A percentile compares a stretch with the other conserved stretches of the same genome.
These are phyloP conservation scores for Tolypocladium tundrense DNA, from an alignment of 2,329 filamentous ascomycete genomes.

Conservation along the genomic window DNA sequence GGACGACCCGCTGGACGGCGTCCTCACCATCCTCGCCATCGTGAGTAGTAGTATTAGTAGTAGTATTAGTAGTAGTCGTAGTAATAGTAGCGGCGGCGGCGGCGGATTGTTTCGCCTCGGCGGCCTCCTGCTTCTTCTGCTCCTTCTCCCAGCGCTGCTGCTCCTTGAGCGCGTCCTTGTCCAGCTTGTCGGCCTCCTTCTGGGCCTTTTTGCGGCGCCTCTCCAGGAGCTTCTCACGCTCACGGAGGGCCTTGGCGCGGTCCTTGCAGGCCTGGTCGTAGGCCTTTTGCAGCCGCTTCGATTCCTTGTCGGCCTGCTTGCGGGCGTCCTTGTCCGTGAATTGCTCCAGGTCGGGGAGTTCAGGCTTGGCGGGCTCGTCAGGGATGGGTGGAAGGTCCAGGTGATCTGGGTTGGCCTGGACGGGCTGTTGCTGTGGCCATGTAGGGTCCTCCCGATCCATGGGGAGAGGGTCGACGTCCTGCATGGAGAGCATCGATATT, in stretches of 20 bases:
- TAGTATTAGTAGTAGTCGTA: too few relatives aligned
- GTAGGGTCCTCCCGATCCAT: constrained; percentile 15
- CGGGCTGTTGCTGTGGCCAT: background rate
- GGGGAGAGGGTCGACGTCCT: constrained; percentile 28
- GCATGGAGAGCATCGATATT: constrained; percentile 21
- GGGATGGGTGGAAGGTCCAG: constrained; percentile 32
- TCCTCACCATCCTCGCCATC: background rate
- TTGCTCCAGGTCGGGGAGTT: constrained; percentile 41
- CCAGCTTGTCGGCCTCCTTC: constrained; percentile 29
- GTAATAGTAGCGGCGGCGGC: background rate
- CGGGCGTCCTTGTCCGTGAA: constrained; percentile 55
- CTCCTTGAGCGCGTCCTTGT: constrained; percentile 30
- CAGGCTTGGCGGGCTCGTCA: constrained; percentile 35
- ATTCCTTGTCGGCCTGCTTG: constrained; percentile 60
- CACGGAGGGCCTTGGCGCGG: constrained; percentile 52
- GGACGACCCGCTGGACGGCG: background rate
- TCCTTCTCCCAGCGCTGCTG: constrained; percentile 20
- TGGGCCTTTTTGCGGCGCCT: constrained; percentile 37
- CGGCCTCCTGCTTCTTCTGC: constrained; percentile 16
- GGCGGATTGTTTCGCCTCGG: constrained; percentile 15
- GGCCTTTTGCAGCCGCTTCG: constrained; percentile 49
- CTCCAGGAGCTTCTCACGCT: constrained; percentile 49
- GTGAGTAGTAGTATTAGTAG: background rate
- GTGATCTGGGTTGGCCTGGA: background rate
- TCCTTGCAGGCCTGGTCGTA: constrained; percentile 59